Percentiles rank a stretch among this genome's conserved stretches.
These are phyloP conservation scores for Coelastrella sp. DNA, from an alignment of 139 green algal species.

Conservation along the genomic window DNA sequence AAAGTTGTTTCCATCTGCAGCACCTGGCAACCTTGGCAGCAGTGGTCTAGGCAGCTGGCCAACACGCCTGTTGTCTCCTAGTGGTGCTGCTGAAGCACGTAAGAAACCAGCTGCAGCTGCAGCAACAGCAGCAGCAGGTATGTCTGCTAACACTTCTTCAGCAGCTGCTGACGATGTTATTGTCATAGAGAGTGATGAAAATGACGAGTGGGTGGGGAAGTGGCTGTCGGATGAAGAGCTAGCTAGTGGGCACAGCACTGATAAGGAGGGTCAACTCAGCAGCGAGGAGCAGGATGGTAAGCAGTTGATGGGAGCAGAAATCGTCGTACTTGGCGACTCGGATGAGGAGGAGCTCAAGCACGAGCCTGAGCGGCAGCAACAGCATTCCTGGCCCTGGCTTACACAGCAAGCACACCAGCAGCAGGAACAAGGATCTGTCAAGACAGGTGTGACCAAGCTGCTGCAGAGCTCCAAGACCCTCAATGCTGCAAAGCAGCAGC, in stretches of 20 bases:
- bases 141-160: neutral
- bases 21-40: conserved; percentile 13
- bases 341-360: neutral
- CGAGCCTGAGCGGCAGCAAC: neutral
- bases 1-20: conserved; percentile 25
- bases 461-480: neutral
- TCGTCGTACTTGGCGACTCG: neutral
- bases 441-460: conserved; percentile 1
- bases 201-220: conserved; percentile 11
- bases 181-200: conserved; percentile 4
- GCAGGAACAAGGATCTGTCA: neutral
- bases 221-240: conserved; percentile 1
- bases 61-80: neutral
- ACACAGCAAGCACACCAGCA: conserved; percentile 18
- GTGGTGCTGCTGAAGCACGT: neutral
- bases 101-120: neutral
- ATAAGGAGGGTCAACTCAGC: neutral
- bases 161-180: conserved; percentile 4
- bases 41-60: conserved; percentile 29
- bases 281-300: neutral
- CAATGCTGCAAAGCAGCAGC: neutral
- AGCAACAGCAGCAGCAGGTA: no score
- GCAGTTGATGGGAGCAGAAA: no score
- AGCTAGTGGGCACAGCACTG: neutral
- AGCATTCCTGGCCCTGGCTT: neutral